Evolutionary conservation across 805 yeast species (phyloP).

Genomic region (Hanseniaspora hatyaiensis): DNA sequence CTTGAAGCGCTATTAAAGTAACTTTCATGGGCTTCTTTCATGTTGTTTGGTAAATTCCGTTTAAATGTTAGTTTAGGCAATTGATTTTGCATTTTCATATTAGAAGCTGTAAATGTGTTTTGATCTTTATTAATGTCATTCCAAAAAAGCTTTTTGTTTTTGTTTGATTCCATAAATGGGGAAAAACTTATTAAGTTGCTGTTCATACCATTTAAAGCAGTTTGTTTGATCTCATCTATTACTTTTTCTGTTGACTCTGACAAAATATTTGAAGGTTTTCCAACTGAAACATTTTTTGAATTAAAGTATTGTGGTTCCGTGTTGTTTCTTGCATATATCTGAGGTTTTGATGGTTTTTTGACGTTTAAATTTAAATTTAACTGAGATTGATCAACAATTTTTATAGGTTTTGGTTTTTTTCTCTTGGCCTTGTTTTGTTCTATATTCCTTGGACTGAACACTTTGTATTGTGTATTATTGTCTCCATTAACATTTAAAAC

Average conservation of each 20-base stretch:
- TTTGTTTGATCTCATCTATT: constrained; percentile 14
- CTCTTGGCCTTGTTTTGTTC: no score
- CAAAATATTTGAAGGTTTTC: neutral
- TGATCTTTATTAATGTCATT: neutral
- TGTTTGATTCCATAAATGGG: neutral
- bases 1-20: no score
- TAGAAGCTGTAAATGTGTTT: no score
- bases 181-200: constrained; percentile 9
- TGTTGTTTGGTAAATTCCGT: no score
- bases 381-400: neutral
- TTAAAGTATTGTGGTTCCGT: constrained; percentile 9
- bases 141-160: no score
- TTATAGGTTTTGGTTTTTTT: constrained; percentile 11
- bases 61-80: no score
- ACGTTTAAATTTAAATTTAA: no score
- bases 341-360: neutral
- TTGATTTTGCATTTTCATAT: no score
- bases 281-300: neutral
- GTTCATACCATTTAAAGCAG: constrained; percentile 3
- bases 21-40: no score
- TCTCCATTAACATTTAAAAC: no score
- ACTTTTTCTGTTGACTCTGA: constrained; percentile 13
- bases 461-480: no score
- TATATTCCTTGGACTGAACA: no score
- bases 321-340: neutral